Evolutionary conservation across 208 protist genomes (phyloP).

Genomic region (Acanthamoeba castellanii): DNA sequence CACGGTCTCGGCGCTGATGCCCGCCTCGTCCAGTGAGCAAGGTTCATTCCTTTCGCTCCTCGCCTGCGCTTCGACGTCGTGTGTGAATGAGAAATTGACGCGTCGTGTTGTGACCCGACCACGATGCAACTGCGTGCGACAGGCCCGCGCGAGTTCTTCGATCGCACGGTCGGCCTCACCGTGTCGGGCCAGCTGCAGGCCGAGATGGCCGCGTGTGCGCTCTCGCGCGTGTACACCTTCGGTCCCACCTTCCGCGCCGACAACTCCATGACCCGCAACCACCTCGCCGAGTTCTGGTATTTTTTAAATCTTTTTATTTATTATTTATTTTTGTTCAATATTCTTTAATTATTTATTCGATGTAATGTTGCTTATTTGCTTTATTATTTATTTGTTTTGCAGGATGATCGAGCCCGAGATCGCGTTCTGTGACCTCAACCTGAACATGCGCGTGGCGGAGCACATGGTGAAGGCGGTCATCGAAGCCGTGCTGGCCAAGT

Average conservation of each 20-base stretch:
- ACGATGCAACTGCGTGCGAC: too few relatives aligned
- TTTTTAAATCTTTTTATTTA: neutral
- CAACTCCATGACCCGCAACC: slow-evolving; percentile 86
- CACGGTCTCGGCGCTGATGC: slow-evolving; percentile 45
- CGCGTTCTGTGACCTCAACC: slow-evolving; percentile 85
- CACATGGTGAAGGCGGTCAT: slow-evolving; percentile 76
- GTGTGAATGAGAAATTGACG: neutral
- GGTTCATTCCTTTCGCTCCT: neutral
- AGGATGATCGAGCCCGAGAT: slow-evolving; percentile 93
- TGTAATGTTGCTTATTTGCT: too few relatives aligned
- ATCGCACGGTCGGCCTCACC: slow-evolving; percentile 39
- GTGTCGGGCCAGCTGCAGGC: slow-evolving; percentile 86
- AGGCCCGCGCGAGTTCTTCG: slow-evolving; percentile 58
- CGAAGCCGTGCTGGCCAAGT: slow-evolving; percentile 32
- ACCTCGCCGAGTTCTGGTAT: slow-evolving; percentile 92
- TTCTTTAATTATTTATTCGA: neutral
- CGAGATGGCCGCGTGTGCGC: slow-evolving; percentile 84
- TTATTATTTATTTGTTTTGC: neutral
- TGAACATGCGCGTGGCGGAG: slow-evolving; percentile 82
- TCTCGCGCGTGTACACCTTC: slow-evolving; percentile 91
- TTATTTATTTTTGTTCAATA: neutral
- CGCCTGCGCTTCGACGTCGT: neutral
- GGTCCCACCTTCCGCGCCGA: slow-evolving; percentile 91
- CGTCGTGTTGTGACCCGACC: neutral
- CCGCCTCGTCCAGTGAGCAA: neutral